A percentile compares a stretch with the other conserved stretches of the same genome.
phyloP scores from a whole-genome alignment of 345 rosid species.

The Salix udensis region DNA sequence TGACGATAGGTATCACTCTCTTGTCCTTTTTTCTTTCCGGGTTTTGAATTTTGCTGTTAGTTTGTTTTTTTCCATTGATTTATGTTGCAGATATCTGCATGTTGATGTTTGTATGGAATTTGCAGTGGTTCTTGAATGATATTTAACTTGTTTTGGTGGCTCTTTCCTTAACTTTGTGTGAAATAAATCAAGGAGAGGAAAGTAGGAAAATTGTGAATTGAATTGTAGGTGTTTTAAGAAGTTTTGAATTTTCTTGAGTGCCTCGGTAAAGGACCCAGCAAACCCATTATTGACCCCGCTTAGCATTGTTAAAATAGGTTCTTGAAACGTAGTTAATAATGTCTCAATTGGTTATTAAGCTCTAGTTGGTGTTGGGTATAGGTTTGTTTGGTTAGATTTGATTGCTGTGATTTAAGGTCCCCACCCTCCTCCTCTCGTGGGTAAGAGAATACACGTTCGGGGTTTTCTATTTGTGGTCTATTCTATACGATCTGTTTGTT shows the following conservation, averaged over 20 bases:
- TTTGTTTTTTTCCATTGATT: not conserved
- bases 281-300: not conserved
- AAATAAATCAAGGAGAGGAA: not conserved
- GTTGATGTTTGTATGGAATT: not conserved
- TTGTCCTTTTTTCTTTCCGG: not conserved
- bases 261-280: not conserved
- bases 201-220: not conserved
- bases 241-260: not conserved
- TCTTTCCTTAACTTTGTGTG: not conserved
- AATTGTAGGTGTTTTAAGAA: not conserved
- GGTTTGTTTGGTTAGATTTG: not conserved
- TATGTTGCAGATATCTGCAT: not conserved
- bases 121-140: not conserved
- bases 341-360: not conserved
- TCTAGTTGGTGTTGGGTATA: not conserved
- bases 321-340: not conserved
- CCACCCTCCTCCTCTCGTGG: not conserved
- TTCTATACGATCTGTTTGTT: not conserved
- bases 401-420: not conserved
- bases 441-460: not conserved
- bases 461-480: not conserved
- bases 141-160: not conserved
- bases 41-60: not conserved
- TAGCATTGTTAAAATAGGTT: conserved; percentile 2
- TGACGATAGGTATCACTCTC: not conserved